These are phyloP conservation scores for Phytophthora citricola DNA, from an alignment of 352 stramenopile species.

Conservation along the genomic window DNA sequence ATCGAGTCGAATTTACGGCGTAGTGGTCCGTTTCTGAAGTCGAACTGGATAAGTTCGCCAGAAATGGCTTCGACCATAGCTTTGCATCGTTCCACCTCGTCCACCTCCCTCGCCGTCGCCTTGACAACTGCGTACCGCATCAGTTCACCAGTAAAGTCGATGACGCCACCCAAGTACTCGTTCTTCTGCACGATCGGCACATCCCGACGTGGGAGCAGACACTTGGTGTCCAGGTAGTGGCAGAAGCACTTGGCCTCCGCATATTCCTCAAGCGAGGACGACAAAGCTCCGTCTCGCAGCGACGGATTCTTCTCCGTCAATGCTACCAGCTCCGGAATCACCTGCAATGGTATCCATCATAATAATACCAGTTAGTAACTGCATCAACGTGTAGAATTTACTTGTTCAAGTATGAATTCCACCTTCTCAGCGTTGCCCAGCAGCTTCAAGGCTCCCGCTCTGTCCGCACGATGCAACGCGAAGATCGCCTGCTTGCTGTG, in stretches of 20 bases:
- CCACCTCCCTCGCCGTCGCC: slow-evolving; percentile 86
- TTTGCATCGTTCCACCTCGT: slow-evolving; percentile 81
- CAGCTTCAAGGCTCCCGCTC: slow-evolving; percentile 56
- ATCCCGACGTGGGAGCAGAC: slow-evolving; percentile 59
- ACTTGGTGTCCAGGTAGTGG: slow-evolving; percentile 78
- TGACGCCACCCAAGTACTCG: slow-evolving; percentile 95
- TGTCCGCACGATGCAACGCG: slow-evolving; percentile 91
- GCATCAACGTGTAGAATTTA: background rate
- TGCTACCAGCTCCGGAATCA: slow-evolving; percentile 79
- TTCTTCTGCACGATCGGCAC: slow-evolving; percentile 72
- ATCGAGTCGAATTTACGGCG: slow-evolving; percentile 94
- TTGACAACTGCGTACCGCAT: slow-evolving; percentile 89
- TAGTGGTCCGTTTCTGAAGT: slow-evolving; percentile 94
- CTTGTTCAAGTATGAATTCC: background rate
- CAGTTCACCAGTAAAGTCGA: slow-evolving; percentile 94
- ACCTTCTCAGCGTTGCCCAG: slow-evolving; percentile 65
- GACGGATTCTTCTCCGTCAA: slow-evolving; percentile 85
- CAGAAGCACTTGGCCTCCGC: slow-evolving; percentile 93
- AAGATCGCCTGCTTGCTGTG: slow-evolving; percentile 95
- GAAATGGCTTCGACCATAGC: slow-evolving; percentile 89
- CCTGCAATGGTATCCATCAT: slow-evolving; percentile 36
- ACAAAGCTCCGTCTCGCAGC: slow-evolving; percentile 83
- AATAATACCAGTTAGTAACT: slow-evolving; percentile 1
- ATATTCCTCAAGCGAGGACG: slow-evolving; percentile 94
- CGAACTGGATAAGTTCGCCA: slow-evolving; percentile 92